These are phyloP conservation scores for Begonia fuchsioides DNA, from an alignment of 306 rosid species.

Conservation along the genomic window DNA sequence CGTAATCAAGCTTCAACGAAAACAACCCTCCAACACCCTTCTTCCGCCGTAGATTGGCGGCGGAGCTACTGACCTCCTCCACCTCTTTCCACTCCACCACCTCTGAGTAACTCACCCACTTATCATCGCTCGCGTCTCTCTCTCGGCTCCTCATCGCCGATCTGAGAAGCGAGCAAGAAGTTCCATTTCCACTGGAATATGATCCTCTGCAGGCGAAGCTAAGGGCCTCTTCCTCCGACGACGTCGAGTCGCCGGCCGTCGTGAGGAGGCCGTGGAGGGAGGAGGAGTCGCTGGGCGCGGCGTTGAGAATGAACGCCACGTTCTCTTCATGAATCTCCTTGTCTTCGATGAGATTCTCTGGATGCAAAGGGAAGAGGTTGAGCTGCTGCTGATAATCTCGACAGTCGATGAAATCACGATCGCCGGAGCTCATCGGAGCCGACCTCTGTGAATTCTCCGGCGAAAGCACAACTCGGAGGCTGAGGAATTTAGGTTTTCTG, in stretches of 20 bases:
- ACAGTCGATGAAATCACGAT: background rate
- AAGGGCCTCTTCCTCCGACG: conserved; percentile 31
- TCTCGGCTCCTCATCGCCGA: conserved; percentile 66
- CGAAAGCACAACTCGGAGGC: conserved; percentile 36
- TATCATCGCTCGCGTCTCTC: conserved; percentile 35
- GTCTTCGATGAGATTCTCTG: conserved; percentile 30
- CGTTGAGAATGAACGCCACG: conserved; percentile 50
- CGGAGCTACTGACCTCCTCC: conserved; percentile 29
- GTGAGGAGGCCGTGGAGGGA: conserved; percentile 38
- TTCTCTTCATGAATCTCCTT: conserved; percentile 35
- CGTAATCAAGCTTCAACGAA: conserved; percentile 70
- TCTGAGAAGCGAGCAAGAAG: conserved; percentile 31
- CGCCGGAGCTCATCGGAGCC: background rate
- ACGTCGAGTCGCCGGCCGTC: conserved; percentile 10
- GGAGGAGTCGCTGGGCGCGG: conserved; percentile 29
- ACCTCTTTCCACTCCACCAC: conserved; percentile 49
- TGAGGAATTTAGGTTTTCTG: conserved; percentile 56
- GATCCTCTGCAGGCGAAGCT: conserved; percentile 8
- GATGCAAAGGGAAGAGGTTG: conserved; percentile 41
- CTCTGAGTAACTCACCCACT: conserved; percentile 86
- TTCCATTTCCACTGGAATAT: background rate
- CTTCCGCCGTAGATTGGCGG: conserved; percentile 4
- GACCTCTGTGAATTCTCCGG: conserved; percentile 1
- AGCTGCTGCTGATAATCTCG: conserved; percentile 15
- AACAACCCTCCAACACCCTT: conserved; percentile 7